A percentile compares a stretch with the other conserved stretches of the same genome.
phyloP scores from a whole-genome alignment of 257 asterid genomes.

The Primulina eburnea region DNA sequence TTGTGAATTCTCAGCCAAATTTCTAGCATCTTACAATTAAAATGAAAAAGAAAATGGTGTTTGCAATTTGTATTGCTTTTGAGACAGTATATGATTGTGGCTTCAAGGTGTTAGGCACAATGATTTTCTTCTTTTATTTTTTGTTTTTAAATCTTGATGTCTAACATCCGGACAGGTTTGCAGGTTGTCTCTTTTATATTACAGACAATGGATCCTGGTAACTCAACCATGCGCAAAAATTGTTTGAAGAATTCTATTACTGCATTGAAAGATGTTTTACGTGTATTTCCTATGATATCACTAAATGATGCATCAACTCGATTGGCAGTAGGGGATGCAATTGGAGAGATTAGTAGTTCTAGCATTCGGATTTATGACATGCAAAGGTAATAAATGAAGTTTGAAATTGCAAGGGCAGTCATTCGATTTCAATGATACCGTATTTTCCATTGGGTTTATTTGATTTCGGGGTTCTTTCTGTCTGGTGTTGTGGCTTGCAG shows the following conservation, averaged over 20 bases:
- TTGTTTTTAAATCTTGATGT: conserved; percentile 19
- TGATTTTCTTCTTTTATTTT: background rate
- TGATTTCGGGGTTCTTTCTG: background rate
- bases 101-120: conserved; percentile 17
- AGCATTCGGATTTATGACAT: conserved; percentile 80
- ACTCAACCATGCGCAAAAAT: conserved; percentile 76
- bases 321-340: conserved; percentile 96
- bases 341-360: conserved; percentile 65
- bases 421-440: background rate
- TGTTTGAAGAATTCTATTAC: conserved; percentile 72
- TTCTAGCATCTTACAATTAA: no score
- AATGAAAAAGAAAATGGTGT: conserved; percentile 3
- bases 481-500: background rate
- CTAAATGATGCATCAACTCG: conserved; percentile 66
- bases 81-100: conserved; percentile 13
- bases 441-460: conserved; percentile 7
- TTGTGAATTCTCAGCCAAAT: background rate
- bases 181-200: conserved; percentile 85
- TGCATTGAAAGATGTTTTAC: conserved; percentile 76
- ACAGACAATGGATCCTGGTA: conserved; percentile 96
- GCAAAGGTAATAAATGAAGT: conserved; percentile 63
- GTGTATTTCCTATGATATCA: conserved; percentile 87
- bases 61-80: conserved; percentile 15
- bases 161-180: conserved; percentile 89
- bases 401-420: conserved; percentile 13